phyloP scores from a whole-genome alignment of 2,329 filamentous ascomycete species.

The Botryotinia calthae region DNA sequence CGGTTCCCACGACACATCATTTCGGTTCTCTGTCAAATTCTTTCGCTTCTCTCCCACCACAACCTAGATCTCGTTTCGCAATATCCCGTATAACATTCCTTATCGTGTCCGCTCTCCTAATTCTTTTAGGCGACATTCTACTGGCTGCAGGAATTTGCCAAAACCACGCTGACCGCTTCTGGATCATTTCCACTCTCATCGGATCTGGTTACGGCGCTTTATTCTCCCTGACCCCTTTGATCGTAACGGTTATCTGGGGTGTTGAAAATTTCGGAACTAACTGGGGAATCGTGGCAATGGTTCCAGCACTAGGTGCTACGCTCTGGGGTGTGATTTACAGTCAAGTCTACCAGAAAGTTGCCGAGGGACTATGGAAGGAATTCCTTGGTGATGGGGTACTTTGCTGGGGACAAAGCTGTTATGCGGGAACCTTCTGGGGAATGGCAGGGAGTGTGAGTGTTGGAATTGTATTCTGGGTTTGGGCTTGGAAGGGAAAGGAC shows the following conservation, averaged over 20 bases:
- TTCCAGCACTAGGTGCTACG: conserved; percentile 82
- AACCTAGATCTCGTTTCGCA: conserved; percentile 45
- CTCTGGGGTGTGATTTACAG: conserved; percentile 92
- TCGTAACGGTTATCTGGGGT: conserved; percentile 96
- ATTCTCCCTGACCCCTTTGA: conserved; percentile 85
- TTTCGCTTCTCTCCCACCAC: conserved; percentile 40
- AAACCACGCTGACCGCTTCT: conserved; percentile 74
- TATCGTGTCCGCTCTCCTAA: conserved; percentile 67
- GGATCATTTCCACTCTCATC: conserved; percentile 78
- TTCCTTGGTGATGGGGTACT: conserved; percentile 51
- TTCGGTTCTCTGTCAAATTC: conserved; percentile 34
- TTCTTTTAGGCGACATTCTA: conserved; percentile 73
- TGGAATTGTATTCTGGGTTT: conserved; percentile 68
- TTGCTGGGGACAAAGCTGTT: conserved; percentile 81
- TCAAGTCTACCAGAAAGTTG: conserved; percentile 69
- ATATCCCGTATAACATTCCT: conserved; percentile 81
- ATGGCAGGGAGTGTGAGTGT: conserved; percentile 78
- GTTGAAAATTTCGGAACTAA: conserved; percentile 99
- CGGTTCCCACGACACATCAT: conserved; percentile 46
- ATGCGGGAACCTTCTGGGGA: conserved; percentile 79
- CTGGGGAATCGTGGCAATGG: conserved; percentile 92
- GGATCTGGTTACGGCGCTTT: conserved; percentile 91
- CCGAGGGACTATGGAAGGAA: conserved; percentile 45
- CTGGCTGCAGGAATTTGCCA: conserved; percentile 76
- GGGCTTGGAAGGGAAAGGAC: conserved; percentile 72